Evolutionary conservation across 1,139 yeast species (phyloP).

Genomic region (Blastobotrys buckinghamii): DNA sequence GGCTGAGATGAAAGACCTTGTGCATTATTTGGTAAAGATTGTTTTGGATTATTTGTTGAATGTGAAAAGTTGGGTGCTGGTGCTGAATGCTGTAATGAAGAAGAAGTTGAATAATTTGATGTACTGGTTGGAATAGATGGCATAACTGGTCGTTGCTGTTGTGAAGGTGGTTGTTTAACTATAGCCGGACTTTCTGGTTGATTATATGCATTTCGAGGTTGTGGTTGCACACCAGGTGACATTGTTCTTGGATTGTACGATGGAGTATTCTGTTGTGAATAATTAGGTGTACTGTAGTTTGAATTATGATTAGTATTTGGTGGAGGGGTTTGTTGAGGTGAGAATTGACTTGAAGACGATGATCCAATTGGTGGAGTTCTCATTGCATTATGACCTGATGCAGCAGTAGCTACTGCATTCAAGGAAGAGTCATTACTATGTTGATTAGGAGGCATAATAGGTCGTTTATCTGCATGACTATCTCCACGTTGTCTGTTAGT

Average conservation of each 20-base stretch:
- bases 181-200: neutral
- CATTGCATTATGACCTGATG: neutral
- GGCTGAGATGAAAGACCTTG: neutral
- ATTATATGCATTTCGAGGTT: neutral
- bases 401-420: neutral
- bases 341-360: neutral
- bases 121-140: neutral
- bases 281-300: neutral
- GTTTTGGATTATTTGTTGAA: neutral
- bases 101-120: neutral
- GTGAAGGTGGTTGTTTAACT: neutral
- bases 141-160: neutral
- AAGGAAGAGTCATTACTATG: neutral
- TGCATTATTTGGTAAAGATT: neutral
- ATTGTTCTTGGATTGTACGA: neutral
- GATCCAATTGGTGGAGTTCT: constrained; percentile 1
- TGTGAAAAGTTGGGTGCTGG: neutral
- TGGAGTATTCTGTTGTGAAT: neutral
- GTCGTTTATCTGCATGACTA: neutral
- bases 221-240: neutral
- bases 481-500: neutral
- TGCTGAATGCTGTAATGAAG: neutral
- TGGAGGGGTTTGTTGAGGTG: neutral
- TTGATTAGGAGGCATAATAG: neutral
- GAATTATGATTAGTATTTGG: neutral